These are phyloP conservation scores for Ocimum tenuiflorum DNA, from an alignment of 257 asterid species.

Conservation along the genomic window DNA sequence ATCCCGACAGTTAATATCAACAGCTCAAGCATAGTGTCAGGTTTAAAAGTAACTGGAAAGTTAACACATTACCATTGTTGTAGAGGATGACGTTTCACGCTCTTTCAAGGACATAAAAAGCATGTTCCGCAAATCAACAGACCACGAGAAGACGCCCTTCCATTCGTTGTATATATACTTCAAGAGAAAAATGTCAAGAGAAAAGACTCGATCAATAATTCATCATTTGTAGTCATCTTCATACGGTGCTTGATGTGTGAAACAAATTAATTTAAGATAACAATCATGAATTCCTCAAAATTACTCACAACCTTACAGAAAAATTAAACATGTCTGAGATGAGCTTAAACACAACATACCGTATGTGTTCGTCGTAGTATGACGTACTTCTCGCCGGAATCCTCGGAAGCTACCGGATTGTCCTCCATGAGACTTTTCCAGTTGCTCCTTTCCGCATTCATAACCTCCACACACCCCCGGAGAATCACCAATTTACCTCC, in stretches of 20 bases:
- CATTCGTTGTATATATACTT: conserved; percentile 83
- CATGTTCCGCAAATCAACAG: conserved; percentile 56
- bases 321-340: background rate
- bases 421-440: conserved; percentile 40
- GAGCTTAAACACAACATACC: conserved; percentile 29
- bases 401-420: conserved; percentile 38
- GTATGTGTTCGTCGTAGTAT: conserved; percentile 55
- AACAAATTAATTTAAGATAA: no score
- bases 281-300: background rate
- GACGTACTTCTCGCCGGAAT: conserved; percentile 60
- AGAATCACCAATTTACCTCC: conserved; percentile 49
- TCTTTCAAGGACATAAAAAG: conserved; percentile 52
- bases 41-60: background rate
- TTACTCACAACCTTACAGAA: background rate
- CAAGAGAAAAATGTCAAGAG: conserved; percentile 12
- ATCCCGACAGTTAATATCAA: background rate
- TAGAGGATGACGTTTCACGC: conserved; percentile 44
- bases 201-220: background rate
- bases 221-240: no score
- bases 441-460: conserved; percentile 33
- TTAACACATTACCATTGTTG: conserved; percentile 45
- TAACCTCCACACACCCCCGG: conserved; percentile 66
- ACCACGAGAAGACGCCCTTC: conserved; percentile 74
- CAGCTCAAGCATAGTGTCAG: background rate
- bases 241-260: no score